phyloP scores from a whole-genome alignment of 495 filamentous ascomycete genomes.

The Xylaria acuta region DNA sequence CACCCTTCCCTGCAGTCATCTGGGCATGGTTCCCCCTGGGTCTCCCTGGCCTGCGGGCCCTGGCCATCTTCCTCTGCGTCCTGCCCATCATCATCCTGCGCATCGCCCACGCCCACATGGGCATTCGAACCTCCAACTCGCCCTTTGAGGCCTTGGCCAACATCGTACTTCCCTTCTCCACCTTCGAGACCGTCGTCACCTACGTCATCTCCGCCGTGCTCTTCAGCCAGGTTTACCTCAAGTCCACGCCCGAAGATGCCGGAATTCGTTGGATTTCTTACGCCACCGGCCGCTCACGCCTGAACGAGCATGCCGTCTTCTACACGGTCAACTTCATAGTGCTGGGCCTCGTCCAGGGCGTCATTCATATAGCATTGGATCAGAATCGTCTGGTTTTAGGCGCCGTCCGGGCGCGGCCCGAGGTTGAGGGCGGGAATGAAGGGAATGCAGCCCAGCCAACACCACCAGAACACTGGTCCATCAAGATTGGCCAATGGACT shows the following conservation, averaged over 20 bases:
- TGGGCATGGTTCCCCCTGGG: conserved; percentile 90
- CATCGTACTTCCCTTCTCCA: conserved; percentile 60
- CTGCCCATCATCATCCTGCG: conserved; percentile 77
- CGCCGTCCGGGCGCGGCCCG: conserved; percentile 36
- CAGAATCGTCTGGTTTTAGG: conserved; percentile 71
- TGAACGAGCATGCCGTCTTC: conserved; percentile 90
- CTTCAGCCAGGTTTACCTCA: conserved; percentile 84
- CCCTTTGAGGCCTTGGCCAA: conserved; percentile 66
- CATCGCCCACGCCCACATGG: conserved; percentile 83
- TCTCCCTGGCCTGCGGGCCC: conserved; percentile 72
- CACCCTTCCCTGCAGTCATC: conserved; percentile 58
- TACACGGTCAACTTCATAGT: conserved; percentile 72
- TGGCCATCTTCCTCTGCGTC: conserved; percentile 75
- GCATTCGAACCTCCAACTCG: conserved; percentile 71
- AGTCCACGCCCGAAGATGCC: conserved; percentile 68
- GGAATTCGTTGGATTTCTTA: conserved; percentile 75
- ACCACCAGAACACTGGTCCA: conserved; percentile 15
- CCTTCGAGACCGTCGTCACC: conserved; percentile 70
- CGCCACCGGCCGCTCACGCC: conserved; percentile 64
- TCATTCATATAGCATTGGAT: conserved; percentile 73
- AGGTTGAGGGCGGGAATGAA: conserved; percentile 11
- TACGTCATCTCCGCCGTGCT: conserved; percentile 80
- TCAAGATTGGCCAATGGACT: conserved; percentile 26
- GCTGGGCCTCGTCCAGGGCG: conserved; percentile 71
- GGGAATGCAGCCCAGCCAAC: neutral